Base-by-base conservation (phyloP, 768 basidiomycete species). In the button mushroom (Agaricus bisporus) region DNA sequence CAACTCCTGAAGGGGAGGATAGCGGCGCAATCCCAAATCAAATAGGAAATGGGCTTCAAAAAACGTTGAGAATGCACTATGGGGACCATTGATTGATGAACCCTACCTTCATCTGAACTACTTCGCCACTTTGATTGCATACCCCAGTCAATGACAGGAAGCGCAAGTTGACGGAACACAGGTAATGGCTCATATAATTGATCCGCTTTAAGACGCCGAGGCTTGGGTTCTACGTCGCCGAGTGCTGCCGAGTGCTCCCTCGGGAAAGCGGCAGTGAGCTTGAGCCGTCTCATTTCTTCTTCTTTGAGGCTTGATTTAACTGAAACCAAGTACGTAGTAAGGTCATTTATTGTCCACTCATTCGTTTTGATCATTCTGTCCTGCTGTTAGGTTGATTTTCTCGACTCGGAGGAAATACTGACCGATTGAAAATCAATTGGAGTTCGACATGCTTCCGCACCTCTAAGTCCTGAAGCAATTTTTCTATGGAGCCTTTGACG, bases 141-240 rank as follows among this genome's bases (percentile, higher is more conserved):
- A 1, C 88, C 86, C 95, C 95, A 99, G 59, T 93, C 91, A 41
- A 98, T 74, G 2, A 97, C 64, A 3, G 95, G 92, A 20, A 98
- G 69, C 7, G 80, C 79, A 5, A 98, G 70, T 46, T 80, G 74
- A 12, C 91, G 78, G 51, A 94, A 82, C 2, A 76, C 72, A 35
- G 86, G 84, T 1, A 75, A 58, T 1, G 97, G 95, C 63, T 98
- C 95, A 61, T 95, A 98, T 4, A 99, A 73, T 51, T 91, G 82
- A 32, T 75, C 70, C 0, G 92, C 89, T 39, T 74, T 82, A 61
- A 73, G 80, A 18, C 91, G 73, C 17, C 62, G 59, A 6, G 68
- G 66, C 59, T 78, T 79, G 54, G 67, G 53, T 48, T 56, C 53
- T 44, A 47, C 52, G 49, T 60, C 56, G 46, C 58, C 39, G 50